Percentiles rank a stretch among this genome's conserved stretches.
phyloP scores from a whole-genome alignment of 176 grass and related monocot species.

The Musa beccarii region DNA sequence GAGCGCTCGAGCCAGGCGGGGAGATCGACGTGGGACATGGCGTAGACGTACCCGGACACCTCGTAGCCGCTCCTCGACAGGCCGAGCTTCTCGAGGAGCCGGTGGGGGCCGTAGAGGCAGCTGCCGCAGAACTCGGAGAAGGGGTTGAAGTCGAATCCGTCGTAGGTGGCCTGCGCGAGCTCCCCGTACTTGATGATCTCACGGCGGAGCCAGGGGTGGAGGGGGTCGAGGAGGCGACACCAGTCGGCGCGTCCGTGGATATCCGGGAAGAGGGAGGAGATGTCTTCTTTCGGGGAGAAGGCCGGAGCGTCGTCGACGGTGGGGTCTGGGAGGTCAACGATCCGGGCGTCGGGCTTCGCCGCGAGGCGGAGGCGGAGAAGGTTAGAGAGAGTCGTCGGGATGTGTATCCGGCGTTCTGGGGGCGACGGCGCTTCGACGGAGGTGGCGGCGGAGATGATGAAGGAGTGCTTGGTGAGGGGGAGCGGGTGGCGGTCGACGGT shows the following conservation, averaged over 20 bases:
- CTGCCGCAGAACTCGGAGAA: constrained; percentile 34
- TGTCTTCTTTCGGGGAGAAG: constrained; percentile 14
- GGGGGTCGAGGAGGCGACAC: constrained; percentile 23
- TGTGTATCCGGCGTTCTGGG: constrained; percentile 15
- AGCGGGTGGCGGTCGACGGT: constrained; percentile 16
- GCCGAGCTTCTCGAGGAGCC: constrained; percentile 28
- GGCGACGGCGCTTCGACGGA: not conserved
- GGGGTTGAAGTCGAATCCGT: constrained; percentile 33
- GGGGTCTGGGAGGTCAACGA: not conserved
- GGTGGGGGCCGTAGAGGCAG: constrained; percentile 22
- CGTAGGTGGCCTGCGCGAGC: constrained; percentile 34
- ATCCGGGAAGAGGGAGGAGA: constrained; percentile 16
- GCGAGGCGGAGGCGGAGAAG: constrained; percentile 22
- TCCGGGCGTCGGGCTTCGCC: not conserved
- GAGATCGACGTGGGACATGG: not conserved
- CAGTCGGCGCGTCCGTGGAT: constrained; percentile 27
- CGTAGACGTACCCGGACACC: constrained; percentile 23
- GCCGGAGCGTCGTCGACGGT: not conserved
- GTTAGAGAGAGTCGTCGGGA: constrained; percentile 31
- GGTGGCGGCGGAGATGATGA: not conserved
- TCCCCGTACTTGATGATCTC: constrained; percentile 48
- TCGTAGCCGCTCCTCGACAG: constrained; percentile 13
- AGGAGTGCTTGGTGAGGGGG: not conserved
- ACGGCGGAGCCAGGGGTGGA: constrained; percentile 26
- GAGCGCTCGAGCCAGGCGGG: constrained; percentile 18